phyloP scores from a whole-genome alignment of 2,329 filamentous ascomycete species.

The Calonectria hongkongensis region DNA sequence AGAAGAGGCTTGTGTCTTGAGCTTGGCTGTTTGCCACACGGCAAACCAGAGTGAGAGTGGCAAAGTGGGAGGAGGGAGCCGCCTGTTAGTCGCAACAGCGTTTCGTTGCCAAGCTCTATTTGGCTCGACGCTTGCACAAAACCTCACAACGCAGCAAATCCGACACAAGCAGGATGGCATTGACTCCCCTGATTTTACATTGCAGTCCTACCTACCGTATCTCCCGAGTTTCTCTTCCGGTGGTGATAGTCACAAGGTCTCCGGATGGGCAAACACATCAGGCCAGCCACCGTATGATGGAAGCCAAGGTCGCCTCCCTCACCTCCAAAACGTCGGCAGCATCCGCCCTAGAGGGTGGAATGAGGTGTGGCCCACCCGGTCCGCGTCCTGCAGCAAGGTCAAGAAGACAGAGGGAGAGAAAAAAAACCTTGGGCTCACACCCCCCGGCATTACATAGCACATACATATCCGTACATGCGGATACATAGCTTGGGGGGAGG shows the following conservation, averaged over 20 bases:
- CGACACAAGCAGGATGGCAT: background rate
- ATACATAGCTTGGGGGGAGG: background rate
- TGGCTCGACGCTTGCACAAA: background rate
- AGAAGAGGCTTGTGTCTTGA: background rate
- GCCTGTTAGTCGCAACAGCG: too few relatives aligned
- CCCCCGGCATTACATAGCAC: background rate
- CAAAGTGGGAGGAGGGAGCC: too few relatives aligned
- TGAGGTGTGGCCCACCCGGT: conserved; percentile 37
- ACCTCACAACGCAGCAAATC: background rate
- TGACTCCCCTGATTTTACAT: background rate
- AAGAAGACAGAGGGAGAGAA: background rate
- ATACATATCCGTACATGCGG: background rate
- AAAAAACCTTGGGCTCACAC: conserved; percentile 11
- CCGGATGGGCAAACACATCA: conserved; percentile 11
- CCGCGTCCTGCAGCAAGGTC: conserved; percentile 20
- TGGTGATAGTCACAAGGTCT: conserved; percentile 5
- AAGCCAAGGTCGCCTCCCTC: background rate
- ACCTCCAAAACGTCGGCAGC: conserved; percentile 30
- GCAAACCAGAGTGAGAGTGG: too few relatives aligned
- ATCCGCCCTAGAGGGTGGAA: conserved; percentile 31
- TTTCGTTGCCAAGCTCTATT: background rate
- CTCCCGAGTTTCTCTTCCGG: conserved; percentile 25
- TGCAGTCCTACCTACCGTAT: too few relatives aligned
- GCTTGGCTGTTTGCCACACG: background rate
- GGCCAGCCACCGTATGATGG: conserved; percentile 33